These are phyloP conservation scores for Pichia sp. DNA, from an alignment of 1,139 yeast genomes.

Conservation along the genomic window DNA sequence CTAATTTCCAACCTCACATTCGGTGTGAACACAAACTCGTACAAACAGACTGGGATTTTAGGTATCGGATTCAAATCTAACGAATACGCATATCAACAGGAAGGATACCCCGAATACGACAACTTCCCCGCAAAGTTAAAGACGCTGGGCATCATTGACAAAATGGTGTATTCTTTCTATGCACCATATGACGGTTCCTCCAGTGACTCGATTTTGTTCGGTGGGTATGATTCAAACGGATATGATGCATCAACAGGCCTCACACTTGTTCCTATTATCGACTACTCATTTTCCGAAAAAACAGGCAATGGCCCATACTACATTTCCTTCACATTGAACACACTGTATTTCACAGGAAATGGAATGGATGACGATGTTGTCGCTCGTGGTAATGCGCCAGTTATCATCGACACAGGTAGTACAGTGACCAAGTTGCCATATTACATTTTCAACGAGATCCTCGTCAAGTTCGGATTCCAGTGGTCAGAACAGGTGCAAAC, in stretches of 20 bases:
- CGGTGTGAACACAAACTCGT: conserved; percentile 49
- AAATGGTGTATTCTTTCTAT: conserved; percentile 50
- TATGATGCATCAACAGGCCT: conserved; percentile 28
- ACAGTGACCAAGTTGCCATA: conserved; percentile 51
- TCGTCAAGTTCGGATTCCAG: conserved; percentile 38
- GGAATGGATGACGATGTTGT: conserved; percentile 21
- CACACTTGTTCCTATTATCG: conserved; percentile 37
- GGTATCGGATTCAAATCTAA: conserved; percentile 55
- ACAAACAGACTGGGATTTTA: conserved; percentile 49
- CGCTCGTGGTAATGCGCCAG: conserved; percentile 38
- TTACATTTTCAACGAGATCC: conserved; percentile 38
- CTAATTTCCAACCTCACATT: conserved; percentile 44
- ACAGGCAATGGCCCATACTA: conserved; percentile 36
- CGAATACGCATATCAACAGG: conserved; percentile 36
- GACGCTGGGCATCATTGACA: conserved; percentile 45
- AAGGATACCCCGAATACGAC: conserved; percentile 35
- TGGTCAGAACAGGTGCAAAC: conserved; percentile 33
- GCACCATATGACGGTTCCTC: conserved; percentile 30
- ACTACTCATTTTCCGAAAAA: conserved; percentile 18
- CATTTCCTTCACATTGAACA: conserved; percentile 39
- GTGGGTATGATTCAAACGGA: conserved; percentile 47
- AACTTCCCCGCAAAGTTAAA: conserved; percentile 56
- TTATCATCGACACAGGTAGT: conserved; percentile 62
- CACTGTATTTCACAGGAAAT: conserved; percentile 10
- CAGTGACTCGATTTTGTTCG: conserved; percentile 40